Conservation (phyloP, 2,329 filamentous ascomycete species). For the Botrytis deweyae region DNA sequence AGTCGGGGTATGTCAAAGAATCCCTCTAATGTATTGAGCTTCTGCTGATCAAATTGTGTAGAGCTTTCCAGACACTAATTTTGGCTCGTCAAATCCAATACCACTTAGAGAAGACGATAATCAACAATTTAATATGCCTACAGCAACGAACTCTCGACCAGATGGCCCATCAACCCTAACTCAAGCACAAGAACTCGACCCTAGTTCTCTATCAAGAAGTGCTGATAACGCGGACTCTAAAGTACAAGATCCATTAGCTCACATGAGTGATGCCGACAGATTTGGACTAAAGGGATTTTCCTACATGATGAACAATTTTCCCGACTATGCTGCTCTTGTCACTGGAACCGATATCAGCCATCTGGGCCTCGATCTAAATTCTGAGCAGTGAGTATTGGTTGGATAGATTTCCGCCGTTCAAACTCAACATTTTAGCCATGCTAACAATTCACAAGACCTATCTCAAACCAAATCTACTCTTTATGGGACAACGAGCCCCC, state of each 20-base stretch:
- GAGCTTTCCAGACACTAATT: constrained; percentile 33
- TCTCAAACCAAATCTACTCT: constrained; percentile 61
- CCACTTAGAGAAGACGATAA: constrained; percentile 29
- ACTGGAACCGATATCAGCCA: constrained; percentile 58
- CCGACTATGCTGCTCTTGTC: constrained; percentile 61
- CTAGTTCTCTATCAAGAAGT: constrained; percentile 31
- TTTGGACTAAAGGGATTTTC: constrained; percentile 64
- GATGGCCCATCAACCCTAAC: constrained; percentile 26
- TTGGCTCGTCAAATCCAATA: constrained; percentile 29
- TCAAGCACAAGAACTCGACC: constrained; percentile 29
- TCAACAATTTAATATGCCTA: constrained; percentile 28
- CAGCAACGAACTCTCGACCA: constrained; percentile 25
- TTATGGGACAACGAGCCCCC: constrained; percentile 60
- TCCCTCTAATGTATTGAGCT: background rate
- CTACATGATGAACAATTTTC: constrained; percentile 60
- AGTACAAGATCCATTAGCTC: constrained; percentile 57
- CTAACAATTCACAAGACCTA: constrained; percentile 32
- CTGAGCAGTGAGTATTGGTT: constrained; percentile 53
- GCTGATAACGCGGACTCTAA: constrained; percentile 39
- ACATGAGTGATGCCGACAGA: constrained; percentile 62
- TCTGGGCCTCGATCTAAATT: constrained; percentile 57
- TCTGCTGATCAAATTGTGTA: constrained; percentile 20
- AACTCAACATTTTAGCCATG: background rate
- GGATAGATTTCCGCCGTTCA: constrained; percentile 14
- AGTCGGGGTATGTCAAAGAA: constrained; percentile 29